Conservation (phyloP, 225 moss, liverwort and hornwort genomes). For the Polytrichum commune region DNA sequence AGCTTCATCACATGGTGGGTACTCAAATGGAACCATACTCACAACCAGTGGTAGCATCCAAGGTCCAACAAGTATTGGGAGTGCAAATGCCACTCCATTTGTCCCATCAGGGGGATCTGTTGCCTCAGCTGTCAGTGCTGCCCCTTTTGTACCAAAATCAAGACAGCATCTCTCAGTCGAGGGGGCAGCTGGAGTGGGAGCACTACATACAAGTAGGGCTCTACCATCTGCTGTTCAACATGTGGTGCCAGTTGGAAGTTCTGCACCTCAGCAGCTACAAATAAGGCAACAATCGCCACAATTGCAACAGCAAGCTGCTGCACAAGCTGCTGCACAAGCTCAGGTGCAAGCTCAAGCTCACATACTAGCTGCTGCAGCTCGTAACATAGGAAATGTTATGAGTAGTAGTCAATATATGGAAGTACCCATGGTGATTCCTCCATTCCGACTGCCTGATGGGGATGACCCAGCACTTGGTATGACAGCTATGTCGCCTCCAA, state of each 20-base stretch:
- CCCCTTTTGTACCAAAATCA: conserved; percentile 82
- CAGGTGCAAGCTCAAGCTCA: conserved; percentile 38
- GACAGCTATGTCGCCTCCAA: conserved; percentile 99
- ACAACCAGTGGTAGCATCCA: conserved; percentile 21
- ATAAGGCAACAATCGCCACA: conserved; percentile 85
- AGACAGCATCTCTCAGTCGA: conserved; percentile 65
- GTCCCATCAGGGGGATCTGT: conserved; percentile 80
- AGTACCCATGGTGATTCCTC: conserved; percentile 71
- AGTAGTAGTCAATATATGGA: conserved; percentile 84
- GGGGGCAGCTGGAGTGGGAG: conserved; percentile 32
- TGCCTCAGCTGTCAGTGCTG: conserved; percentile 85
- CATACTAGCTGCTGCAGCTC: conserved; percentile 81
- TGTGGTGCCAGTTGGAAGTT: conserved; percentile 46
- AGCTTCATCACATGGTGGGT: conserved; percentile 34
- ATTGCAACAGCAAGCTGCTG: conserved; percentile 77
- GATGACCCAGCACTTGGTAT: conserved; percentile 98
- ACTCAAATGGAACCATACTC: conserved; percentile 52
- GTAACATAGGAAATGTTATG: conserved; percentile 70
- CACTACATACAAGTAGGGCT: conserved; percentile 45
- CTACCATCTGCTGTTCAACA: conserved; percentile 52
- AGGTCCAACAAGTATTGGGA: conserved; percentile 62
- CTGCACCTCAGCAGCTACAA: conserved; percentile 67
- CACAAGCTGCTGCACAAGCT: conserved; percentile 69
- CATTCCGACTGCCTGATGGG: conserved; percentile 92
- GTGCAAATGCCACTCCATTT: conserved; percentile 75